These are phyloP conservation scores for Psilocybe cyanescens DNA, from an alignment of 768 basidiomycete species.

Conservation along the genomic window DNA sequence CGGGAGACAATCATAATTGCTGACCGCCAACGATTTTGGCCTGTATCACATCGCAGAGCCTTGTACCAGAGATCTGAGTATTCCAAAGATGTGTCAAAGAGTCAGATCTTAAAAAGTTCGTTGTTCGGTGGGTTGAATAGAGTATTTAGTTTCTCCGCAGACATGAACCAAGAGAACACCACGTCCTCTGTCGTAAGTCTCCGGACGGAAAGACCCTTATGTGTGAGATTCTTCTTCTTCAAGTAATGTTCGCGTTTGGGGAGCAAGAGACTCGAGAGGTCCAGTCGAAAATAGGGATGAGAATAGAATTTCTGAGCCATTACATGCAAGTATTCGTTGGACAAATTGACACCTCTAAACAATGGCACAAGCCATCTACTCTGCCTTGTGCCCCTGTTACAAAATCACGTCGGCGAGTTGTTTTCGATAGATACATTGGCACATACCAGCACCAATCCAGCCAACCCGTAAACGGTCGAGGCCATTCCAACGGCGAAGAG, in stretches of 20 bases:
- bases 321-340: not conserved
- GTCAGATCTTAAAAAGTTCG: too few relatives aligned
- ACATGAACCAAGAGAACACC: too few relatives aligned
- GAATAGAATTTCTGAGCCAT: not conserved
- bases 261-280: not conserved
- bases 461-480: conserved; percentile 54
- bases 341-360: conserved; percentile 4
- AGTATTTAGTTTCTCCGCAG: too few relatives aligned
- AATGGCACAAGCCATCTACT: conserved; percentile 13
- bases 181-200: too few relatives aligned
- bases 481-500: conserved; percentile 58
- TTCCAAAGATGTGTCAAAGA: too few relatives aligned
- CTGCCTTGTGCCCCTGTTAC: conserved; percentile 28
- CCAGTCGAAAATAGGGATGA: not conserved
- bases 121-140: too few relatives aligned
- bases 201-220: too few relatives aligned
- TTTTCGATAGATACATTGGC: not conserved
- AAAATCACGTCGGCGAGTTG: not conserved
- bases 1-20: too few relatives aligned
- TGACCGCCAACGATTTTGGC: too few relatives aligned
- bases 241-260: not conserved
- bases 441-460: conserved; percentile 48
- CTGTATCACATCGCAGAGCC: too few relatives aligned
- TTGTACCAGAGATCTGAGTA: too few relatives aligned
- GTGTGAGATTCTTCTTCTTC: not conserved